Evolutionary conservation across 805 yeast species (phyloP), one percentile per base, ranked within the genome.

Genomic region (Nakazawaea sp.): DNA sequence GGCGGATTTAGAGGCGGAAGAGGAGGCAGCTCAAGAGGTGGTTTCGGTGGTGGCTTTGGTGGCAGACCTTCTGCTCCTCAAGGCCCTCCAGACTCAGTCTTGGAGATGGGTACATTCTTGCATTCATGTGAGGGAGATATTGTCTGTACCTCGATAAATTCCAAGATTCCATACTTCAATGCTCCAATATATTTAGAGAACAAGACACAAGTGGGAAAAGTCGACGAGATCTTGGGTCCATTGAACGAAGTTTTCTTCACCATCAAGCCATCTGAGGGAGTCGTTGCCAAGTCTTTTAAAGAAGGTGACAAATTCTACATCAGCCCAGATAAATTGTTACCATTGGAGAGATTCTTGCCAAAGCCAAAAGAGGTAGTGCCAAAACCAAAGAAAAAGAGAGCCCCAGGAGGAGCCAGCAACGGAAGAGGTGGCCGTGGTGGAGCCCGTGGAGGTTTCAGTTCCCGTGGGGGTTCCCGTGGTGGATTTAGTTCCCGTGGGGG

Each of bases 191-290:
- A 82, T 61, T 73, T 92, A 50, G 97, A 92, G 61, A 90, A 92
- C 72, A 92, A 92, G 64, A 82, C 95, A 18, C 92, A 83, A 57
- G 80, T 92, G 33, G 99, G 99, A 53, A 92, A 92, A 62, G 95
- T 92, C 42, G 99, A 92, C 60, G 99, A 92, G 70, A 92, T 92
- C 45, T 73, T 92, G 49, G 99, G 99, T 35, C 97, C 98, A 33
- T 66, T 92, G 58, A 92, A 92, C 59, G 98, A 92, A 65, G 97
- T 92, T n/a, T 90, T 75, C 59, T 92, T 92, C 74, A 92, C 99
- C 27, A 80, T 92, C 51, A 92, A 92, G 66, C 92, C 97, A 41
- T 71, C 84, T 36, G 98, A 92, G 58, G 99, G 99, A 56, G 92
- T 92, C 36, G 92, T 84, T 59, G 96, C 98, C 39, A 64, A 74